A percentile compares a stretch with the other conserved stretches of the same genome.
phyloP scores from a whole-genome alignment of 441 rosid genomes.

The Jatropha podagrica region DNA sequence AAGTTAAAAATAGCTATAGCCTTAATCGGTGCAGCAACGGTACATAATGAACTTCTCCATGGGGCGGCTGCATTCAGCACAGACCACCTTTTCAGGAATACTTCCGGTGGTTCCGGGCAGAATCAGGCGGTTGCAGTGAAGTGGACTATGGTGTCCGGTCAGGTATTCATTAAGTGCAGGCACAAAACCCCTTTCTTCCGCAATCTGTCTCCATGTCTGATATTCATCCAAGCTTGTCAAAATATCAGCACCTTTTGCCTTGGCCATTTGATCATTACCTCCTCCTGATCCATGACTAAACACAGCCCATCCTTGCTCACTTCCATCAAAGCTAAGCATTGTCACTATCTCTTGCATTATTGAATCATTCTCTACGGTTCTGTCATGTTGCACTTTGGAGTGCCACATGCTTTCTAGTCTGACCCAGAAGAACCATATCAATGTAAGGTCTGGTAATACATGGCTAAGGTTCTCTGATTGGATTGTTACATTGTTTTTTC shows the following conservation, averaged over 20 bases:
- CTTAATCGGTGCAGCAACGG: conserved; percentile 62
- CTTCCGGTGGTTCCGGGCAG: conserved; percentile 51
- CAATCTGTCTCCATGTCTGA: conserved; percentile 39
- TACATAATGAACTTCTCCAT: conserved; percentile 76
- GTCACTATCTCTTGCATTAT: conserved; percentile 59
- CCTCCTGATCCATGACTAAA: conserved; percentile 38
- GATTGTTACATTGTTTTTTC: conserved; percentile 40
- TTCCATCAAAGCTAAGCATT: conserved; percentile 64
- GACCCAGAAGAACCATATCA: conserved; percentile 75
- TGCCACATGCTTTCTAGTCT: conserved; percentile 82
- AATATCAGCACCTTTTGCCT: conserved; percentile 49
- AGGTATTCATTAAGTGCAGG: conserved; percentile 52
- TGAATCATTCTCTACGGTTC: conserved; percentile 41
- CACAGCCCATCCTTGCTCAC: conserved; percentile 74
- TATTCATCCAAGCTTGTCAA: conserved; percentile 38
- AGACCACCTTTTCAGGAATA: conserved; percentile 57
- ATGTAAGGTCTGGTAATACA: conserved; percentile 38
- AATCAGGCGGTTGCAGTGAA: conserved; percentile 62
- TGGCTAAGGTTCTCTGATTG: conserved; percentile 46
- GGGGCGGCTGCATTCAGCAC: conserved; percentile 57
- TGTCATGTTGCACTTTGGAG: conserved; percentile 54
- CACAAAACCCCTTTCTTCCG: conserved; percentile 40
- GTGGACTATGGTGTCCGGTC: conserved; percentile 43
- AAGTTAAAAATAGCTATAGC: no score
- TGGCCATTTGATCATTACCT: conserved; percentile 31